phyloP scores from a whole-genome alignment of 1,284 basidiomycete genomes.

The Sporisorium sorghi region DNA sequence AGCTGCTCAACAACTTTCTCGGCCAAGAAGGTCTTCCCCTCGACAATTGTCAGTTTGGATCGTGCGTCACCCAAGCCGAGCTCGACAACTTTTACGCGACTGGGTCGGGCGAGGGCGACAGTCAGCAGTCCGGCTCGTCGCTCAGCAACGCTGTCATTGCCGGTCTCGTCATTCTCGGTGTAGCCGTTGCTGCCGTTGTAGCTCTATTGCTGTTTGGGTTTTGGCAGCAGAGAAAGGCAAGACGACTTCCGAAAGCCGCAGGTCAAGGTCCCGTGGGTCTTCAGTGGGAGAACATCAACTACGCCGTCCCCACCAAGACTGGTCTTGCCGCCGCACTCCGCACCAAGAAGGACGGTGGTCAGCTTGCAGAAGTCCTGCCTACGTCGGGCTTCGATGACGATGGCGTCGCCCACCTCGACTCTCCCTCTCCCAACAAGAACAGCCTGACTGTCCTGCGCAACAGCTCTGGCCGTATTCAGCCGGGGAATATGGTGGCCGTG shows the following conservation, averaged over 20 bases:
- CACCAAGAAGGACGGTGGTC: conserved; percentile 2
- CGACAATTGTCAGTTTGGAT: conserved; percentile 45
- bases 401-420: conserved; percentile 16
- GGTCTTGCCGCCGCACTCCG: conserved; percentile 11
- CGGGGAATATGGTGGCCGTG: conserved; percentile 55
- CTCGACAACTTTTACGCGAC: conserved; percentile 43
- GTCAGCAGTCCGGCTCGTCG: conserved; percentile 7
- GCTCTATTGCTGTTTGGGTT: conserved; percentile 37
- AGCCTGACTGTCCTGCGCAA: conserved; percentile 20
- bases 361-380: conserved; percentile 1
- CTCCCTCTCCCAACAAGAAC: background rate
- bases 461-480: conserved; percentile 45
- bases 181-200: conserved; percentile 37
- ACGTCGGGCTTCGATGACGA: conserved; percentile 12
- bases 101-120: conserved; percentile 20
- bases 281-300: conserved; percentile 49
- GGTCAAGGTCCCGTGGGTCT: conserved; percentile 42
- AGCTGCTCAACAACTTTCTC: conserved; percentile 50
- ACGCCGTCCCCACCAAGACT: conserved; percentile 19
- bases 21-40: conserved; percentile 53
- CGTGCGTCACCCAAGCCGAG: conserved; percentile 51
- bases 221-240: conserved; percentile 38
- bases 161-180: conserved; percentile 53
- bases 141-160: conserved; percentile 55
- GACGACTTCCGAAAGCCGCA: conserved; percentile 20